Evolutionary conservation across 768 basidiomycete species (phyloP), one percentile per base, ranked within the genome.

Genomic region (Thelephora aurantiotincta): DNA sequence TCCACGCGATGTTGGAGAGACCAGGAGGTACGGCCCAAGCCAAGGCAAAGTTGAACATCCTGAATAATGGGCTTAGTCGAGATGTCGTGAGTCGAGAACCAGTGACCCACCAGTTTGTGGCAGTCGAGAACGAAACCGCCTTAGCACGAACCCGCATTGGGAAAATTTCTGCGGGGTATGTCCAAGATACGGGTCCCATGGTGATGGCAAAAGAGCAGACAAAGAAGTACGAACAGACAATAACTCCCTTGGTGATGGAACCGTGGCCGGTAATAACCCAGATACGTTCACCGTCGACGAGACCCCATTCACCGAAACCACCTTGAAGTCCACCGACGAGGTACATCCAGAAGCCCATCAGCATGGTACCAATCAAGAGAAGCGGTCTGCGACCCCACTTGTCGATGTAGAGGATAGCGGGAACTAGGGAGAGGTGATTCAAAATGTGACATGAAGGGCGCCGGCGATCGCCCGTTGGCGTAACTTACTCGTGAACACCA

Each of bases 381-480:
- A 87, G 80, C 6, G 84, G 83, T 16, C 83, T 72, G 35, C 84
- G 80, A 49, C 85, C 85, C 80, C 82, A 85, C 61, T 67, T 71
- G 60, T 88, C 85, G 55, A 85, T 82, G 64, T 76, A 84, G 56
- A 72, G 51, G 53, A 75, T 70, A 1, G 71, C 71, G 7, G 71
- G 71, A 22, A 74, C 49, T 51, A 16, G 19, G 44, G 41, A 33
- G 5, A 16, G 22, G 35, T 6, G 42, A 44, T 20, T 45, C 16
- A 33, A 44, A 50, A 6, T 19, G 19, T 11, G 43, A 11, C 14
- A 20, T 19, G 50, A 43, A 46, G 44, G 26, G 26, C 9, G 26
- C n/a, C n/a, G n/a, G n/a, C 22, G 46, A 46, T 45, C 44, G 43
- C 37, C 20, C 26, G 37, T 33, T 26, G 45, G 52, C 46, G 38